Evolutionary conservation across 768 basidiomycete genomes (phyloP), one percentile per base, ranked within the genome.

Genomic region (Suillus placidus): DNA sequence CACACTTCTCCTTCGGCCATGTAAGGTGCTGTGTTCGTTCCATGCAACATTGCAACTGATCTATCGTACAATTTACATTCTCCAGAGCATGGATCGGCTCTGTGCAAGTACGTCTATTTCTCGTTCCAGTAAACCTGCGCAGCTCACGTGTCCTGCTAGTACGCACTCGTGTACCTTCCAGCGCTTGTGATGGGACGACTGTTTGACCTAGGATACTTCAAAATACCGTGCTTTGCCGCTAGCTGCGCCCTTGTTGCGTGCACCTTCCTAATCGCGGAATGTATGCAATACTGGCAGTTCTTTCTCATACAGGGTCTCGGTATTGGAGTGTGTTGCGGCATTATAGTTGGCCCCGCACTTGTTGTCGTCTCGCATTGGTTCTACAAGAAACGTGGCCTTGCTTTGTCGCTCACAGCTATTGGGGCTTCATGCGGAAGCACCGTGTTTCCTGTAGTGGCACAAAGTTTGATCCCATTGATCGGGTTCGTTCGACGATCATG

Each of bases 81-180:
- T n/a, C 34, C 67, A 92, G 91, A 56, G 85, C 91, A 51, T 93
- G 91, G 91, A 93, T 93, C 43, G 91, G 91, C 4, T 93, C 91
- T 1, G 78, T 88, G 30, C 91, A 92, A 78, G 90, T 87, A 56
- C 8, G 71, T 66, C 34, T 66, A 40, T 12, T 14, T 56, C 49
- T 18, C 6, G 52, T 52, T 51, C 56, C 54, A 26, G 49, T 55
- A 45, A 62, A 37, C 55, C 40, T 47, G n/a, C 10, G 61, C 32
- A 14, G 30, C 34, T 51, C 20, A 58, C 7, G 1, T 30, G 23
- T 13, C 57, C n/a, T 40, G 6, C 8, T 18, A 91, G 88, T 89
- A 88, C 69, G 80, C 88, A 13, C 80, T 90, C 0, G 76, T 86
- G 6, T 90, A 88, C 73, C 72, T 89, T 3, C 87, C 88, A 4